Evolutionary conservation across 192 early-diverging fungal species (phyloP).

Genomic region (Umbelopsis sp.): DNA sequence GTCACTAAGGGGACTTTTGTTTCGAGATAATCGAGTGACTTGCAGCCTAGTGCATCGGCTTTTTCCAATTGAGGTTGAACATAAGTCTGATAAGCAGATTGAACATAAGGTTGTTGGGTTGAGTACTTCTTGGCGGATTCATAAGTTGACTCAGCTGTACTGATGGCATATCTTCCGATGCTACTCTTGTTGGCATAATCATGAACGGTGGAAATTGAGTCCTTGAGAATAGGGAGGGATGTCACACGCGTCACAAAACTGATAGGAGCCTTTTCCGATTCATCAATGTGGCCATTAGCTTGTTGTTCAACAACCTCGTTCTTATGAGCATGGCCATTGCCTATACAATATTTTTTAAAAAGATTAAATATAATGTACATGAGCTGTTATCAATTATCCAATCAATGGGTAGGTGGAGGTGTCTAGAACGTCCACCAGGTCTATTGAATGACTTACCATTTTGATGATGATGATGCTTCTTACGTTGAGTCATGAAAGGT

Average conservation of each 20-base stretch:
- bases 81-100: slow-evolving; percentile 37
- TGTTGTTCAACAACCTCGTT: background rate
- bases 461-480: slow-evolving; percentile 16
- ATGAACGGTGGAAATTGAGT: slow-evolving; percentile 31
- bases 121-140: slow-evolving; percentile 29
- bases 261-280: slow-evolving; percentile 3
- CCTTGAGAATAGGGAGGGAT: slow-evolving; percentile 36
- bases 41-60: slow-evolving; percentile 62
- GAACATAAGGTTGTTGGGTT: slow-evolving; percentile 33
- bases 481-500: background rate
- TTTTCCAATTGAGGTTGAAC: slow-evolving; percentile 61
- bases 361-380: background rate
- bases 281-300: slow-evolving; percentile 23
- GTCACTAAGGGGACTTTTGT: slow-evolving; percentile 63
- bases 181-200: slow-evolving; percentile 27
- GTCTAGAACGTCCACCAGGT: background rate
- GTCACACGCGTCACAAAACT: slow-evolving; percentile 37
- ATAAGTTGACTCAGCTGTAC: slow-evolving; percentile 27
- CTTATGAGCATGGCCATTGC: slow-evolving; percentile 13
- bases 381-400: too few relatives aligned
- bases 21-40: slow-evolving; percentile 68
- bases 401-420: too few relatives aligned
- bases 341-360: slow-evolving; percentile 1
- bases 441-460: slow-evolving; percentile 22
- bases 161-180: slow-evolving; percentile 36